Percentiles rank a stretch among this genome's conserved stretches.
These are phyloP conservation scores for Pythium vanterpoolii DNA, from an alignment of 352 stramenopile species.

Conservation along the genomic window DNA sequence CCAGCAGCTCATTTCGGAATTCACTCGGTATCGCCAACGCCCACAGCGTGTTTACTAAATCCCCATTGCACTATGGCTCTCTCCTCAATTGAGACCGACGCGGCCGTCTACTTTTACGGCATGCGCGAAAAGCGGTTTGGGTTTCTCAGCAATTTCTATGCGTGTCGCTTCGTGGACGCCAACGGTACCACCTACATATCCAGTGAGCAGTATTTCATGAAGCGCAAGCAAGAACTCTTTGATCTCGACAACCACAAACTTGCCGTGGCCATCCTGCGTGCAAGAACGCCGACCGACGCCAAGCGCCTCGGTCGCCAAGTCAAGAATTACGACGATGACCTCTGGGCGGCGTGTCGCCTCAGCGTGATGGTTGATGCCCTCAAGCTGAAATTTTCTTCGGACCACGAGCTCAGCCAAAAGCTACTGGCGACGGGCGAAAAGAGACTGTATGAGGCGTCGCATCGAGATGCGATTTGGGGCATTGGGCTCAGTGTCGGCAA, in stretches of 20 bases:
- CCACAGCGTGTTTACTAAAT: neutral
- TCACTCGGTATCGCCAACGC: neutral
- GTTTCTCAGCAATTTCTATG: constrained; percentile 62
- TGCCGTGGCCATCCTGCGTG: constrained; percentile 41
- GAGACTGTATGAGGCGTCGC: constrained; percentile 51
- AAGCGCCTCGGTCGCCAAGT: constrained; percentile 58
- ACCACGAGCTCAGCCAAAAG: constrained; percentile 27
- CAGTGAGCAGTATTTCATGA: constrained; percentile 77
- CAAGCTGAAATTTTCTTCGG: constrained; percentile 55
- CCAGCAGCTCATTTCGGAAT: neutral
- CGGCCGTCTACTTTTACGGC: constrained; percentile 57
- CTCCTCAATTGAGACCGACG: constrained; percentile 14
- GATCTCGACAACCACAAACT: constrained; percentile 39
- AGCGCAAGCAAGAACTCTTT: constrained; percentile 67
- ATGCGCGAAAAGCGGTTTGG: constrained; percentile 35
- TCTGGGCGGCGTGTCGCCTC: constrained; percentile 41
- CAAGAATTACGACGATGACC: constrained; percentile 43
- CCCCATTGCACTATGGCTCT: neutral
- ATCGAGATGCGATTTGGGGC: constrained; percentile 51
- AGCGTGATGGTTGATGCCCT: constrained; percentile 55
- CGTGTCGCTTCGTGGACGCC: constrained; percentile 43
- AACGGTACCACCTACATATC: constrained; percentile 41
- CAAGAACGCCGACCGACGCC: constrained; percentile 39
- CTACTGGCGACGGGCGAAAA: constrained; percentile 47
- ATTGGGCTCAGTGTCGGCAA: constrained; percentile 45